Evolutionary conservation across 169 alveolate genomes (phyloP).

Genomic region (Cyclospora cayetanensis): DNA sequence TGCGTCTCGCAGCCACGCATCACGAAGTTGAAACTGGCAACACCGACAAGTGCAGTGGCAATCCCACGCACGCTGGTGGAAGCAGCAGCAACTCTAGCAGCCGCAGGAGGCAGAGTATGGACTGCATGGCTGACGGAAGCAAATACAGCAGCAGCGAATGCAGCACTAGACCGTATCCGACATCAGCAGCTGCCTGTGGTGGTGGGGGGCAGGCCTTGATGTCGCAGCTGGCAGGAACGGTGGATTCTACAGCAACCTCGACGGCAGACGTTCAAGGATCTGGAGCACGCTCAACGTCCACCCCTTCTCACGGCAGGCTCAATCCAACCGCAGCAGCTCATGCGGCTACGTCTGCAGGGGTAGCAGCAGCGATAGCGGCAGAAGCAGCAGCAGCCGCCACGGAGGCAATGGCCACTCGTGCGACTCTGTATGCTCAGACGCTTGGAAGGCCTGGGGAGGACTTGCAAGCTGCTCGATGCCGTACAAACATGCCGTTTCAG

Average conservation of each 20-base stretch:
- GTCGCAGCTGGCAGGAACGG: too few species aligned
- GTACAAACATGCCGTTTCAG: too few species aligned
- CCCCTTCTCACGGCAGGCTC: neutral
- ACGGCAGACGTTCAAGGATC: neutral
- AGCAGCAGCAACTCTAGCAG: neutral
- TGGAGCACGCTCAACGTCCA: neutral
- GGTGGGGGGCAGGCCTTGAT: neutral
- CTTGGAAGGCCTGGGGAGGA: too few species aligned
- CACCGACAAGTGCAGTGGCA: neutral
- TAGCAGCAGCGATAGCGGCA: too few species aligned
- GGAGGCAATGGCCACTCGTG: neutral
- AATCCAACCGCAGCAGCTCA: too few species aligned
- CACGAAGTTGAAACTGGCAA: neutral
- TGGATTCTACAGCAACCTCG: too few species aligned
- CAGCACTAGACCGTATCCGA: neutral
- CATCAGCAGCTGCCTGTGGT: too few species aligned
- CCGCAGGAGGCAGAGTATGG: too few species aligned
- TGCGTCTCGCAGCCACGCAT: neutral
- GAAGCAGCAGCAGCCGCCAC: conserved; percentile 25
- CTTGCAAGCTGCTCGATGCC: too few species aligned
- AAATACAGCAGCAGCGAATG: neutral
- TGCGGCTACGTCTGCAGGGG: neutral
- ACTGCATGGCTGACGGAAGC: too few species aligned
- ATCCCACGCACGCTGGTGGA: neutral
- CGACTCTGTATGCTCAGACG: neutral